A percentile compares a stretch with the other conserved stretches of the same genome.
phyloP scores from a whole-genome alignment of 179 eudicot genomes.

The Spinacia oleracea region DNA sequence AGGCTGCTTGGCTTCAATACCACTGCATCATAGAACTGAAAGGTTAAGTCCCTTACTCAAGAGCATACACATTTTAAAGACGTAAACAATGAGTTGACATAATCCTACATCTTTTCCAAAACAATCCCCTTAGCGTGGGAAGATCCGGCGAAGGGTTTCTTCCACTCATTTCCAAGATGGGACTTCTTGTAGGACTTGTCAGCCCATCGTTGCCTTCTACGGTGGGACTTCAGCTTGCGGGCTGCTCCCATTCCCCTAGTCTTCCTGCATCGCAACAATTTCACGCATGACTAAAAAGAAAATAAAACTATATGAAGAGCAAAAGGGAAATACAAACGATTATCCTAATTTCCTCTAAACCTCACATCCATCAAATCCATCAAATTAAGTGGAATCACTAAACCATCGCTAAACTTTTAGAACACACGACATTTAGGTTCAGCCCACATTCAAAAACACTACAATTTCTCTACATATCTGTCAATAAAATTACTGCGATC shows the following conservation, averaged over 20 bases:
- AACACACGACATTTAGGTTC: not conserved
- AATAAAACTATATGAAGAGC: not conserved
- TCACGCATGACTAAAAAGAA: not conserved
- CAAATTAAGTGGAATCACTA: not conserved
- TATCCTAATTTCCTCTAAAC: no score
- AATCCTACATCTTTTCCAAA: slow-evolving; percentile 36
- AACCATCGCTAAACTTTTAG: not conserved
- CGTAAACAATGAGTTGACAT: not conserved
- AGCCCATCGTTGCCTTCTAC: slow-evolving; percentile 39
- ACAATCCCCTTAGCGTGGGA: slow-evolving; percentile 44
- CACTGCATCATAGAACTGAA: slow-evolving; percentile 16
- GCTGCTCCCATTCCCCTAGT: slow-evolving; percentile 42
- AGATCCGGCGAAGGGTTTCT: slow-evolving; percentile 40
- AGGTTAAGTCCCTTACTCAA: not conserved
- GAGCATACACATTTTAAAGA: not conserved
- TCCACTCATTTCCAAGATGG: slow-evolving; percentile 43
- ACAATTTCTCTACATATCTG: not conserved
- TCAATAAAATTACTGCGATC: not conserved
- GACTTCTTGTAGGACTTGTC: slow-evolving; percentile 43
- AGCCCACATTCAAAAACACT: not conserved
- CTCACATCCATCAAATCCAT: not conserved
- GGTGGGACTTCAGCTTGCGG: slow-evolving; percentile 40
- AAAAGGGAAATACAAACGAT: not conserved
- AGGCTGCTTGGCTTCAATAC: slow-evolving; percentile 47
- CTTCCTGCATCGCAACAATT: slow-evolving; percentile 22